Evolutionary conservation across 805 yeast genomes (phyloP), one percentile per base, ranked within the genome.

Genomic region (Schwanniomyces sp.): DNA sequence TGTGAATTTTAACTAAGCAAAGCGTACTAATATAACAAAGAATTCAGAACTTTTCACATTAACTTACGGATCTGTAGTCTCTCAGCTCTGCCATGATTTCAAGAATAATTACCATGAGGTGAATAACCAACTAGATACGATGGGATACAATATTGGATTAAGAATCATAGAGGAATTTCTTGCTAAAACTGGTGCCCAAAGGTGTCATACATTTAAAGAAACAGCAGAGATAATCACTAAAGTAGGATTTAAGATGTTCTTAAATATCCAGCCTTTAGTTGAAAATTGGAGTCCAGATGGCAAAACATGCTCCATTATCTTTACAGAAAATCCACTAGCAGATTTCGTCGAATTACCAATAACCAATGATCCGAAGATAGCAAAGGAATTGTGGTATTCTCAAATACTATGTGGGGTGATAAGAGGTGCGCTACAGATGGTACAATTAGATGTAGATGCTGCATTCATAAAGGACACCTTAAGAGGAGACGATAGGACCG

Each of bases 81-180:
- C 96, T 11, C 97, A 92, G 60, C 71, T 94, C 45, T 91, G 96
- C 62, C 81, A 85, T 49, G 98, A 94, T 61, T 85, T 80, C 65
- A 79, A 85, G 46, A 77, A 81, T 52, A 88, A 91, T 64, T 91
- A 89, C 64, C 63, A 61, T 6, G 84, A 84, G 58, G 96, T 94
- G 48, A 94, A 94, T 62, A 72, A 74, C 44, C 96, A 92, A 61
- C 74, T 94, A 43, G 96, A 85, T 58, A 80, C 82, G 53, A 92
- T 94, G 98, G 99, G 99, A 0, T 89, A 91, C 66, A 91, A 88
- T 63, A 94, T 94, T 36, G 99, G 99, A 1, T 72, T 91, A 41
- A 74, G 99, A 53, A 66, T 94, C 49, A 88, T 94, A 43, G 99
- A 94, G 61, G 99, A 94, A 63, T 90, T 92, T 59, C 73, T 94